Evolutionary conservation across 768 basidiomycete genomes (phyloP), one percentile per base, ranked within the genome.

Genomic region (Paxillus involutus): DNA sequence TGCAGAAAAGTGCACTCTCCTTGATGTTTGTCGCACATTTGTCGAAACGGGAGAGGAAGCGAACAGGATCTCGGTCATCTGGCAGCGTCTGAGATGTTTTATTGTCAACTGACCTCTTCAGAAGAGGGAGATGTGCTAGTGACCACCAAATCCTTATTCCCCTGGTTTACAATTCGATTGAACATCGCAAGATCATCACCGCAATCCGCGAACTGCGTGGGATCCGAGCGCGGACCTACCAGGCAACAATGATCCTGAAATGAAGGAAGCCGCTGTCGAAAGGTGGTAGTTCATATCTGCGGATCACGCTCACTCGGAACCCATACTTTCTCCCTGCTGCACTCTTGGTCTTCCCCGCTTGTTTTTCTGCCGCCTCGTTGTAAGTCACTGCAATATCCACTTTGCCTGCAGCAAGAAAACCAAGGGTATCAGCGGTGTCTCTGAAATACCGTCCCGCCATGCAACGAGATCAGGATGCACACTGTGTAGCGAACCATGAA

Each of bases 1-100:
- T 68, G 39, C 73, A 70, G 52, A 81, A 83, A 11, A 83, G 54
- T 45, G 70, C 62, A 30, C 76, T 80, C 55, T 83, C 80, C 54
- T 81, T 83, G 64, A 83, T 81, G 59, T 83, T 82, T 0, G 81
- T 83, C 9, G 82, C 81, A 49, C 79, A 80, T 58, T 82, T 83
- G 57, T 84, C 82, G 54, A 72, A 83, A 3, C 82, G 77, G 2
- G 80, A 80, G 13, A 83, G 73, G 64, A 82, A 83, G 32, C 79
- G 77, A 13, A 75, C 75, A 5, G 79, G 63, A 4, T 63, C 66
- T 1, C 68, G 72, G 33, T 62, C 59, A 59, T 17, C 67, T 55
- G 30, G 72, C 58, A 58, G 76, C 56, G 48, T 56, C 62, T 69
- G 60, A 21, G 24, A 35, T 35, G 5, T 30, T 42, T n/a, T 17